Conservation (phyloP, 108 stramenopile genomes). For the Cylindrotheca closterium region DNA sequence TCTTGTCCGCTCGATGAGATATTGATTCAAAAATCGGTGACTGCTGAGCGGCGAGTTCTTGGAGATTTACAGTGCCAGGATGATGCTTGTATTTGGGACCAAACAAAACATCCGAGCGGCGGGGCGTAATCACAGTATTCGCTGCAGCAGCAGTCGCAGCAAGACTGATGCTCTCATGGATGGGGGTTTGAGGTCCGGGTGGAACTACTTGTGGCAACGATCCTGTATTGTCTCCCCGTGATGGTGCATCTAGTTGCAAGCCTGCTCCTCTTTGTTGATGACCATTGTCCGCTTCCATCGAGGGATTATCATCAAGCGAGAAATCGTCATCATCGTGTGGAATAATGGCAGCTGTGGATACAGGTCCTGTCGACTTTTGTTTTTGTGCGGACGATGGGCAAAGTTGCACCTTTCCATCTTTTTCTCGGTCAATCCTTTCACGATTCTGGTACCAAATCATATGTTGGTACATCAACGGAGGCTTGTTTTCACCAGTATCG, state of each 20-base stretch:
- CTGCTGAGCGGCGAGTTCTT: not conserved
- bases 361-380: too few relatives aligned
- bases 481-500: not conserved
- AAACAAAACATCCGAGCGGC: not conserved
- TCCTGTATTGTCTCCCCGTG: too few relatives aligned
- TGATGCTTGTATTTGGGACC: not conserved
- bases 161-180: too few relatives aligned
- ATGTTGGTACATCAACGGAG: not conserved
- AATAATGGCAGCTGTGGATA: not conserved
- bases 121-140: not conserved
- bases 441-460: not conserved
- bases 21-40: not conserved
- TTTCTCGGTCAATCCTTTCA: not conserved
- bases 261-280: too few relatives aligned
- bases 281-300: not conserved
- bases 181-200: too few relatives aligned
- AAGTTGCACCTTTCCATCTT: too few relatives aligned
- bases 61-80: slow-evolving; percentile 15
- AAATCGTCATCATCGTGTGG: not conserved
- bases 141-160: too few relatives aligned
- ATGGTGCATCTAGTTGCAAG: too few relatives aligned
- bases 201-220: too few relatives aligned
- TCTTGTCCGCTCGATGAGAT: slow-evolving; percentile 1
- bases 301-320: not conserved
- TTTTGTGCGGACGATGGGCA: too few relatives aligned